These are phyloP conservation scores for Apiospora aurea DNA, from an alignment of 2,329 filamentous ascomycete genomes.

Conservation along the genomic window DNA sequence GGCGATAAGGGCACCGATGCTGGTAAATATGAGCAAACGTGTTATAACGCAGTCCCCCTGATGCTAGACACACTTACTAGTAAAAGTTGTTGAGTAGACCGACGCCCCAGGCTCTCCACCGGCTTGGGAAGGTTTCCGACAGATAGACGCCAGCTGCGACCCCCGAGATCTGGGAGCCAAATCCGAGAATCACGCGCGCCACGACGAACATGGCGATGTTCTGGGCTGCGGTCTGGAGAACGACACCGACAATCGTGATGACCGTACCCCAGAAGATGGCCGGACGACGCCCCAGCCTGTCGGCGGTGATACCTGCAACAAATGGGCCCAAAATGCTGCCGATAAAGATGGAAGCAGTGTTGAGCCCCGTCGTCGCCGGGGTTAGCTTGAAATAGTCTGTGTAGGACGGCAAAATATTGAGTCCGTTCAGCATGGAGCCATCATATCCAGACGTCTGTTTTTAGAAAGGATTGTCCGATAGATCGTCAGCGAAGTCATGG, in stretches of 20 bases:
- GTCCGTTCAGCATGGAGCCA: conserved; percentile 61
- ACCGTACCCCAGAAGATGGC: conserved; percentile 50
- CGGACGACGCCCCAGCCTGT: conserved; percentile 51
- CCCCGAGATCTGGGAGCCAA: conserved; percentile 48
- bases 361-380: conserved; percentile 59
- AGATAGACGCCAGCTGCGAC: conserved; percentile 56
- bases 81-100: conserved; percentile 40
- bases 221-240: conserved; percentile 56
- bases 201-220: conserved; percentile 60
- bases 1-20: conserved; percentile 49
- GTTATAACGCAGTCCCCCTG: not conserved
- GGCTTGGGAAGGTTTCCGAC: conserved; percentile 54
- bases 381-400: conserved; percentile 62
- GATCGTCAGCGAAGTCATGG: not conserved
- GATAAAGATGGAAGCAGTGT: conserved; percentile 63
- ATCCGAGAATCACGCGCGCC: conserved; percentile 54
- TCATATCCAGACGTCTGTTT: conserved; percentile 46
- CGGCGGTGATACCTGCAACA: conserved; percentile 49
- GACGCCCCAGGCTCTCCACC: conserved; percentile 46
- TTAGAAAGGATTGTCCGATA: not conserved
- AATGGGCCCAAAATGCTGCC: conserved; percentile 55
- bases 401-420: conserved; percentile 65
- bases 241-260: conserved; percentile 52
- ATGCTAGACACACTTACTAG: conserved; percentile 31
- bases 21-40: conserved; percentile 16